Base-by-base conservation (phyloP, 768 basidiomycete genomes). In the Baorangia bicolor region DNA sequence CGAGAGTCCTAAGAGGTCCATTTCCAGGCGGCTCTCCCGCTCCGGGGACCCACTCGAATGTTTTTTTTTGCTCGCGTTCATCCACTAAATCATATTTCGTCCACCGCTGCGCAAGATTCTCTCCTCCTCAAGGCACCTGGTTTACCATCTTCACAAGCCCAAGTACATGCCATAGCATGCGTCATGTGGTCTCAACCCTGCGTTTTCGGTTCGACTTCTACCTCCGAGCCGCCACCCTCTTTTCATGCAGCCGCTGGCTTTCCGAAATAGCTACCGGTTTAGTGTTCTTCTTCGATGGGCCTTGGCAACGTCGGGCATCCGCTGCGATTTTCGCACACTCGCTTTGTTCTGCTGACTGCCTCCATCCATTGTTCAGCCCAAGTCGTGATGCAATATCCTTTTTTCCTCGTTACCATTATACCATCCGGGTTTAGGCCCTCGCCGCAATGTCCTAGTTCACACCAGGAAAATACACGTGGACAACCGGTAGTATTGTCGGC, bases 401-500 rank as follows among this genome's bases (percentile, higher is more conserved):
- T 41, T 46, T 23, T 10, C 16, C 23, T 25, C 23, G 38, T 38
- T 21, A 34, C 39, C 43, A n/a, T 27, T 20, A 43, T 16, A n/a
- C 50, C 21, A 9, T 41, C 39, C 40, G 39, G 37, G 50, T 42
- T 39, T 52, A 30, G 35, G 51, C 57, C n/a, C n/a, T 57, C 1
- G 9, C 49, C 42, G 34, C 51, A 49, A 40, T 49, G 49, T 44
- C 56, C 43, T 21, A 41, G 44, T n/a, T 41, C 46, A 47, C 49
- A 13, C 23, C 51, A 49, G 13, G 43, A 49, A 51, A 35, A 12
- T 28, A 46, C 53, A 50, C 33, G 55, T 51, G 52, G 31, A 45
- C 44, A 30, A 40, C 53, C 63, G 65, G 65, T 55, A 14, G 58
- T 46, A 59, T 65, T 63, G 11, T 51, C 53, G 56, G 53, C 55